Evolutionary conservation across 2,329 filamentous ascomycete species (phyloP).

Genomic region (Ophiostoma sp.): DNA sequence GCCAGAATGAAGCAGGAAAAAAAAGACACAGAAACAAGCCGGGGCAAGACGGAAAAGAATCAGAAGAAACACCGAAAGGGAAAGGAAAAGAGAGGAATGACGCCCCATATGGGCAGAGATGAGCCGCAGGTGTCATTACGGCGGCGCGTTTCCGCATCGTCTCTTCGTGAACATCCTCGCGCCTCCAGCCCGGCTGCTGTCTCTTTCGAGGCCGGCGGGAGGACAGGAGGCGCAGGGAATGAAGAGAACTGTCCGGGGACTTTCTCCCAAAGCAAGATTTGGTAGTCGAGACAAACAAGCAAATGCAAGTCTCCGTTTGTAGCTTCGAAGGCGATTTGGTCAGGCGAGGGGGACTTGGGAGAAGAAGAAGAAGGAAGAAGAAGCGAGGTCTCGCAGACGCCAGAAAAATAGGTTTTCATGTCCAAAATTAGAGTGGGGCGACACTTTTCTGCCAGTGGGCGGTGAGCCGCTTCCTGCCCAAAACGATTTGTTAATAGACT

Average conservation of each 20-base stretch:
- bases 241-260: slow-evolving; percentile 80
- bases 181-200: background rate
- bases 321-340: slow-evolving; percentile 99
- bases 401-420: slow-evolving; percentile 24
- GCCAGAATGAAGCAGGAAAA: background rate
- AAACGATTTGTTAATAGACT: background rate
- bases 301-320: slow-evolving; percentile 67
- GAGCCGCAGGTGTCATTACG: slow-evolving; percentile 97
- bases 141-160: slow-evolving; percentile 95
- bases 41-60: slow-evolving; percentile 42
- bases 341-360: slow-evolving; percentile 75
- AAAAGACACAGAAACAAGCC: slow-evolving; percentile 23
- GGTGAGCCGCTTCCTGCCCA: slow-evolving; percentile 16
- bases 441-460: slow-evolving; percentile 21
- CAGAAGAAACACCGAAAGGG: background rate
- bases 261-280: slow-evolving; percentile 92
- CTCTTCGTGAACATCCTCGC: slow-evolving; percentile 26
- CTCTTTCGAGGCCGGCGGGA: slow-evolving; percentile 28
- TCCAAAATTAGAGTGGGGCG: slow-evolving; percentile 19
- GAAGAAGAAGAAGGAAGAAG: slow-evolving; percentile 27
- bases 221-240: slow-evolving; percentile 31
- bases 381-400: background rate
- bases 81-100: slow-evolving; percentile 7
- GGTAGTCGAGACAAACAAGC: slow-evolving; percentile 33
- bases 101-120: slow-evolving; percentile 52